phyloP scores from a whole-genome alignment of 2,329 filamentous ascomycete genomes.

The Neonectria magnoliae region DNA sequence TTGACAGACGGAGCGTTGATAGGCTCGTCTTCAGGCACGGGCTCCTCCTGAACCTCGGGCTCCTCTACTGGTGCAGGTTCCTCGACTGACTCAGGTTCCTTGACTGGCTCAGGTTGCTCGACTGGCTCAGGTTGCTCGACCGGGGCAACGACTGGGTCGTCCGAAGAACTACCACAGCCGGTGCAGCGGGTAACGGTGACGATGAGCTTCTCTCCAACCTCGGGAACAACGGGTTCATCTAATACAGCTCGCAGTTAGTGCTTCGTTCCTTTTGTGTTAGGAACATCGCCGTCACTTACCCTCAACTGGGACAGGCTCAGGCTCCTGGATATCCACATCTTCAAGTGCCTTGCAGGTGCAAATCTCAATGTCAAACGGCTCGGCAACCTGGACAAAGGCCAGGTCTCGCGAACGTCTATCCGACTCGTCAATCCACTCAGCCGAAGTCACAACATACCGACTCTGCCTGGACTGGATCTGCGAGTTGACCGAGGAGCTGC shows the following conservation, averaged over 20 bases:
- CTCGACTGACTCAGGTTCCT: background rate
- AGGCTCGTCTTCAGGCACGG: background rate
- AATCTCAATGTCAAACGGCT: constrained; percentile 17
- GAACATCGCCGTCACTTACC: constrained; percentile 4
- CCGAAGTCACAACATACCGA: constrained; percentile 17
- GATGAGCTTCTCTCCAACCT: background rate
- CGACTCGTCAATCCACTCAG: constrained; percentile 16
- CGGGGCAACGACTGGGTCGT: background rate
- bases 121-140: background rate
- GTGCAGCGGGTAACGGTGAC: background rate
- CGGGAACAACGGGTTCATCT: background rate
- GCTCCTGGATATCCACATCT: background rate
- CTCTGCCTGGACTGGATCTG: constrained; percentile 17
- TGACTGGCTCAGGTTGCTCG: background rate
- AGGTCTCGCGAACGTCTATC: constrained; percentile 18
- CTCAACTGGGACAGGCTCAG: background rate
- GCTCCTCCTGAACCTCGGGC: background rate
- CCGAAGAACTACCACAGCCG: background rate
- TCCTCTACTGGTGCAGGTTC: background rate
- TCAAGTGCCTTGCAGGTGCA: constrained; percentile 14
- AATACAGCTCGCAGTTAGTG: background rate
- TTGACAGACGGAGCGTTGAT: background rate
- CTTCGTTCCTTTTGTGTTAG: background rate
- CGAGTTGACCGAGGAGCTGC: background rate
- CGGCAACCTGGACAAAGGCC: constrained; percentile 22